Evolutionary conservation across 805 yeast genomes (phyloP).

Genomic region (Ogataea ramenticola): DNA sequence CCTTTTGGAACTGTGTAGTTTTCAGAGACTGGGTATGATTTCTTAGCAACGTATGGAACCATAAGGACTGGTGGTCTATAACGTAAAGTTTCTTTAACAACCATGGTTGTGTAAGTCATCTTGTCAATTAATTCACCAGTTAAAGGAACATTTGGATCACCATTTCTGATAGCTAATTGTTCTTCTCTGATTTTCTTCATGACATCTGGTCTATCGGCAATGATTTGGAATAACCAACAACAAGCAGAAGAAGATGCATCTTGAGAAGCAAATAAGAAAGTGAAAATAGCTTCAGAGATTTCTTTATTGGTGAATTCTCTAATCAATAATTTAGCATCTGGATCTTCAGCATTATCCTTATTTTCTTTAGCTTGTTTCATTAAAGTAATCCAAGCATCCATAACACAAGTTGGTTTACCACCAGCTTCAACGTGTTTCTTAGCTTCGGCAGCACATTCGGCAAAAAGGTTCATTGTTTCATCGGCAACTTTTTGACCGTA

Average conservation of each 20-base stretch:
- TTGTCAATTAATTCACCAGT: conserved; percentile 68
- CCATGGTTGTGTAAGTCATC: conserved; percentile 86
- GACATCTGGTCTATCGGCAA: conserved; percentile 93
- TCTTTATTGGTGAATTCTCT: conserved; percentile 86
- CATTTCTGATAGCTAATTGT: conserved; percentile 74
- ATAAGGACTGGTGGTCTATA: conserved; percentile 96
- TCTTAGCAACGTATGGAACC: conserved; percentile 95
- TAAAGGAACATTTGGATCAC: conserved; percentile 59
- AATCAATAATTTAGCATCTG: conserved; percentile 51
- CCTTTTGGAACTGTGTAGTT: conserved; percentile 94
- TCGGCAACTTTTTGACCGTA: conserved; percentile 92
- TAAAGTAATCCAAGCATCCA: conserved; percentile 90
- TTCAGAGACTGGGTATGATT: conserved; percentile 75
- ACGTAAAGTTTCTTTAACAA: conserved; percentile 86
- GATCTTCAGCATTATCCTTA: conserved; percentile 38
- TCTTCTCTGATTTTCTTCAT: conserved; percentile 83
- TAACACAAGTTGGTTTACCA: conserved; percentile 76
- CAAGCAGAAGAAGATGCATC: conserved; percentile 97
- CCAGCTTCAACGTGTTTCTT: conserved; percentile 72
- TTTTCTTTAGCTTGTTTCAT: conserved; percentile 66
- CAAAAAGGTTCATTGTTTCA: conserved; percentile 88
- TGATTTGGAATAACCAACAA: conserved; percentile 96
- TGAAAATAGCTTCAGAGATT: conserved; percentile 93
- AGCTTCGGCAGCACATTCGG: conserved; percentile 79
- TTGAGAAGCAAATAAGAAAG: conserved; percentile 95